Base-by-base conservation (phyloP, 768 basidiomycete genomes). In the Filobasidium floriforme region DNA sequence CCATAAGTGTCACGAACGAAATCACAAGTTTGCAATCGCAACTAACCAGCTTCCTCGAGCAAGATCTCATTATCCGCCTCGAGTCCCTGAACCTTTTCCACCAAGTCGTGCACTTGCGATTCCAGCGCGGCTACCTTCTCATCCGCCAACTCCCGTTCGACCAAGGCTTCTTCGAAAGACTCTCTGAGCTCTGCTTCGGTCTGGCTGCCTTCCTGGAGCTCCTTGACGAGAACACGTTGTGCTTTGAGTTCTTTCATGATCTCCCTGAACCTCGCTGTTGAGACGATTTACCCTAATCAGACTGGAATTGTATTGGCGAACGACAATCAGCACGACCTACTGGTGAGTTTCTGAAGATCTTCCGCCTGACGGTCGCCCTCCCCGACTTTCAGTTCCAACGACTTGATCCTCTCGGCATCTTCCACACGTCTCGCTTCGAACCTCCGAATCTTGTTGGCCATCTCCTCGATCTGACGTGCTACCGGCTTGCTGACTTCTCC, bases 111-210 rank as follows among this genome's bases (percentile, higher is more conserved):
- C 66, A 88, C 74, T 62, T 87, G 88, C 0, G 82, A 78, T 75
- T 91, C 87, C 0, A 87, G 87, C 1, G 85, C 75, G 77, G 97
- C 94, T 0, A 89, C 87, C 66, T 86, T 85, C 77, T 97, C 94
- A 75, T 98, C 96, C 0, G 94, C 93, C 44, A 98, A 86, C 77
- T 99, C 96, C 79, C 91, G 92, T 76, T 99, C 96, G 71, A 99
- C 80, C 84, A 89, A 89, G 1, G 86, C 83, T 88, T 97, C 92
- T 80, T 99, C 96, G 44, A 98, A 80, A 74, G 93, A 90, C 66
- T 97, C 94, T 61, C 89, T 85, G 0, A 88, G 76, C 75, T 98
- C 94, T 1, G 87, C 79, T 0, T 89, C 81, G 18, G 80, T 80
- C 69, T 93, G 89, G 41, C 91, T 80, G 41, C 86, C 83, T 67